Evolutionary conservation across 306 rosid genomes (phyloP).

Genomic region (Pterocarpus santalinus): DNA sequence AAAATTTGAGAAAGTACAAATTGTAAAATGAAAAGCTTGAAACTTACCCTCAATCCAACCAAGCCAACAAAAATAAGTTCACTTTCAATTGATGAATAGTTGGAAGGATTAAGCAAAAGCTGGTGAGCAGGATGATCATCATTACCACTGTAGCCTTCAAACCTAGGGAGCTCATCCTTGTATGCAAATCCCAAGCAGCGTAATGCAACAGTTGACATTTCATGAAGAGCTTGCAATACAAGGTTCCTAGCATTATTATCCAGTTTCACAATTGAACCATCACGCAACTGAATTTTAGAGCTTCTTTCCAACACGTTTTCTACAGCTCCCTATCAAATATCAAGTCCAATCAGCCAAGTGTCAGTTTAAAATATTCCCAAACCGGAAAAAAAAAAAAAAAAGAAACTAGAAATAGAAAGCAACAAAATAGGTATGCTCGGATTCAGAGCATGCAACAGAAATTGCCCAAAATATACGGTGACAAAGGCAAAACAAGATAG

Average conservation of each 20-base stretch:
- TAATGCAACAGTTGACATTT: constrained; percentile 86
- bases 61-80: constrained; percentile 83
- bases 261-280: constrained; percentile 71
- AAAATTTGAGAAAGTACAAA: constrained; percentile 18
- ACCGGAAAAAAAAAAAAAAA: not conserved
- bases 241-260: constrained; percentile 64
- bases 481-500: constrained; percentile 7
- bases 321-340: constrained; percentile 81
- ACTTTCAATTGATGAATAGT: constrained; percentile 79
- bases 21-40: constrained; percentile 18
- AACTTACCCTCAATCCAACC: constrained; percentile 88
- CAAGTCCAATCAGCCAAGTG: not conserved
- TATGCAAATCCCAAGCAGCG: constrained; percentile 96
- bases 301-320: constrained; percentile 87
- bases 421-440: not conserved
- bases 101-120: constrained; percentile 86
- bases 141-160: constrained; percentile 66
- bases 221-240: constrained; percentile 72
- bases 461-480: not conserved
- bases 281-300: constrained; percentile 72
- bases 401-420: constrained; percentile 1
- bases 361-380: constrained; percentile 23
- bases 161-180: constrained; percentile 71
- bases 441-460: not conserved
- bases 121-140: constrained; percentile 93